These are phyloP conservation scores for Citrus sp. DNA, from an alignment of 345 rosid genomes.

Conservation along the genomic window DNA sequence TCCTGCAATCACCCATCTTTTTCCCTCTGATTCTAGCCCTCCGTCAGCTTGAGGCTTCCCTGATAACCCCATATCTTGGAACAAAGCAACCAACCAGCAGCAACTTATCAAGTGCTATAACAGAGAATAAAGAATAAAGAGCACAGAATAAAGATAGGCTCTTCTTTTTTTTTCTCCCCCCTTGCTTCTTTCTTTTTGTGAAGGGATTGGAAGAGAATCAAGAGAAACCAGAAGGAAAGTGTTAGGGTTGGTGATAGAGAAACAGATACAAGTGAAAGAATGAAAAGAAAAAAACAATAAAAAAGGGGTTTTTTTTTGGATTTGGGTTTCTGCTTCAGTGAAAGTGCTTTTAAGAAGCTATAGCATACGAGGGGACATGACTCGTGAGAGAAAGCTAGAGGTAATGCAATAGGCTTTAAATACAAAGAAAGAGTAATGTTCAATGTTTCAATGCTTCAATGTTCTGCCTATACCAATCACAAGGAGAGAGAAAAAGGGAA, in stretches of 20 bases:
- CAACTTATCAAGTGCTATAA: background rate
- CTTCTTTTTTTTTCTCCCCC: background rate
- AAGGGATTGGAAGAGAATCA: slow-evolving; percentile 31
- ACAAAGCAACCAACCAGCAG: slow-evolving; percentile 1
- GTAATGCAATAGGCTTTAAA: slow-evolving; percentile 17
- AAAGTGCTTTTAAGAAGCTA: slow-evolving; percentile 9
- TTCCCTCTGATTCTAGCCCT: slow-evolving; percentile 45
- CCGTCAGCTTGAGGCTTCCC: slow-evolving; percentile 51
- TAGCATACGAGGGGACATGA: slow-evolving; percentile 9
- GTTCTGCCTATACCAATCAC: slow-evolving; percentile 10
- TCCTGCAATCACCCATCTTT: slow-evolving; percentile 55
- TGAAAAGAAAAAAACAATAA: background rate
- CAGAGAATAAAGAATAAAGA: slow-evolving; percentile 40
- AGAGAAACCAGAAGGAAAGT: slow-evolving; percentile 39
- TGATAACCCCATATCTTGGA: slow-evolving; percentile 45
- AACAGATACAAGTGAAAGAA: slow-evolving; percentile 9
- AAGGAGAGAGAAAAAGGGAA: slow-evolving; percentile 29
- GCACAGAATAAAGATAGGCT: slow-evolving; percentile 23
- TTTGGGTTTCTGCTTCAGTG: background rate
- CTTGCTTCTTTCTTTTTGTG: background rate
- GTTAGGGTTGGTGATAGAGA: background rate
- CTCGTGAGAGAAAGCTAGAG: background rate
- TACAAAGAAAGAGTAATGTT: slow-evolving; percentile 11
- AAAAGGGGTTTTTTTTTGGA: background rate
- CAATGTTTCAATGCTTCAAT: slow-evolving; percentile 14